Evolutionary conservation across 23 red algal species (phyloP).

Genomic region (Gracilaria gracilis): DNA sequence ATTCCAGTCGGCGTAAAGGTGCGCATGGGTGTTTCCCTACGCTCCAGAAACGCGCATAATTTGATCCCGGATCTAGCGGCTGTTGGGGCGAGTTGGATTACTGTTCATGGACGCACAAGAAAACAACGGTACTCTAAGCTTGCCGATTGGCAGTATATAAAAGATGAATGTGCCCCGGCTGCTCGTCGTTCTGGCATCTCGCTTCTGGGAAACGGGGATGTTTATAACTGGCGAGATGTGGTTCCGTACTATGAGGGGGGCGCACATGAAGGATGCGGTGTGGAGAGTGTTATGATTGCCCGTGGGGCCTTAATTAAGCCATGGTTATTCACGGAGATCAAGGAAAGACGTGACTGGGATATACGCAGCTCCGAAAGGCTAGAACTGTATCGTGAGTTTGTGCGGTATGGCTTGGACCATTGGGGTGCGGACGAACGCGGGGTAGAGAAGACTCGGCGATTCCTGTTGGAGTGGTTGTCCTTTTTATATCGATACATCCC

Average conservation of each 20-base stretch:
- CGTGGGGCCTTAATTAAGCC: conserved; percentile 94
- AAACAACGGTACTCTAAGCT: conserved; percentile 83
- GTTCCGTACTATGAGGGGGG: conserved; percentile 45
- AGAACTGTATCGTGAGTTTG: conserved; percentile 75
- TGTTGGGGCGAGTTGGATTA: conserved; percentile 78
- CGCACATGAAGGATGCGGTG: conserved; percentile 18
- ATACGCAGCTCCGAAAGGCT: conserved; percentile 80
- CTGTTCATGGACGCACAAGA: conserved; percentile 83
- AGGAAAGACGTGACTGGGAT: conserved; percentile 86
- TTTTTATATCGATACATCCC: conserved; percentile 85
- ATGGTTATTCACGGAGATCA: conserved; percentile 90
- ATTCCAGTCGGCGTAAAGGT: conserved; percentile 83
- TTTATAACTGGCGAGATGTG: conserved; percentile 82
- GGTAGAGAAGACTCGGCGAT: conserved; percentile 75
- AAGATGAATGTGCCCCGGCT: conserved; percentile 63
- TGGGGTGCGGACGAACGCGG: conserved; percentile 88
- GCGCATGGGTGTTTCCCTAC: conserved; percentile 67
- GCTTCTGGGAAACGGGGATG: conserved; percentile 86
- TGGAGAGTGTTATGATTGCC: conserved; percentile 83
- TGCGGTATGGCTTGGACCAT: conserved; percentile 82
- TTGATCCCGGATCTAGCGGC: conserved; percentile 71
- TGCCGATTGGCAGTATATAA: conserved; percentile 87
- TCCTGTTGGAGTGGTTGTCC: conserved; percentile 89
- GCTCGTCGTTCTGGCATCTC: conserved; percentile 51
- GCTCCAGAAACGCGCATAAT: conserved; percentile 58